Conservation (phyloP, 2,329 filamentous ascomycete genomes). For the Neonectria hederae region DNA sequence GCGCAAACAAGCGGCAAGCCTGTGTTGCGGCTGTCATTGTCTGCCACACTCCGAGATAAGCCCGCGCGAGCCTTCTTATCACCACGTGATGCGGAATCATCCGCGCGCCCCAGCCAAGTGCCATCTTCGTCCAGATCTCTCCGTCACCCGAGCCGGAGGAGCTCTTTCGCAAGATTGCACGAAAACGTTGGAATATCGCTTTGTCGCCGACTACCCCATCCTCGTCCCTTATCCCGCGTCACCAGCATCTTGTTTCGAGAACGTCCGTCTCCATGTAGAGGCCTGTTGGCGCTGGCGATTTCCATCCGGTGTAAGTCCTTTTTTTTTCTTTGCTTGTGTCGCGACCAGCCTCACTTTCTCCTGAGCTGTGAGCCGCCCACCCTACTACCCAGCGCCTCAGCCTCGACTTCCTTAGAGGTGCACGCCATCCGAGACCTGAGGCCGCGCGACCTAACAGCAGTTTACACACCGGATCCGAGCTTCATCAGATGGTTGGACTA, state of each 20-base stretch:
- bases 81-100: constrained; percentile 48
- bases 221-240: constrained; percentile 16
- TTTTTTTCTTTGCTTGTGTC: constrained; percentile 33
- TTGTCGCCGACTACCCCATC: constrained; percentile 30
- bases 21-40: not conserved
- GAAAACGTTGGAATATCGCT: constrained; percentile 37
- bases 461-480: not conserved
- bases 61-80: constrained; percentile 41
- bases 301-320: constrained; percentile 49
- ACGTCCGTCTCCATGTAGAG: constrained; percentile 50
- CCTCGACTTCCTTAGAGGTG: not conserved
- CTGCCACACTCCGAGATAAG: constrained; percentile 34
- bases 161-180: constrained; percentile 51
- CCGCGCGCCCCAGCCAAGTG: constrained; percentile 40
- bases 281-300: constrained; percentile 43
- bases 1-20: not conserved
- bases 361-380: constrained; percentile 37
- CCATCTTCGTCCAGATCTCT: constrained; percentile 47
- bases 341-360: constrained; percentile 39
- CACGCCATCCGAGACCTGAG: not conserved
- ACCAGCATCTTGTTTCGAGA: constrained; percentile 24
- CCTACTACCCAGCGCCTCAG: constrained; percentile 14
- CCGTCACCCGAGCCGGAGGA: constrained; percentile 48
- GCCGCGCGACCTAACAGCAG: constrained; percentile 4
- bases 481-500: constrained; percentile 22